phyloP scores from a whole-genome alignment of 768 basidiomycete species.

The Pulveroboletus sp. region DNA sequence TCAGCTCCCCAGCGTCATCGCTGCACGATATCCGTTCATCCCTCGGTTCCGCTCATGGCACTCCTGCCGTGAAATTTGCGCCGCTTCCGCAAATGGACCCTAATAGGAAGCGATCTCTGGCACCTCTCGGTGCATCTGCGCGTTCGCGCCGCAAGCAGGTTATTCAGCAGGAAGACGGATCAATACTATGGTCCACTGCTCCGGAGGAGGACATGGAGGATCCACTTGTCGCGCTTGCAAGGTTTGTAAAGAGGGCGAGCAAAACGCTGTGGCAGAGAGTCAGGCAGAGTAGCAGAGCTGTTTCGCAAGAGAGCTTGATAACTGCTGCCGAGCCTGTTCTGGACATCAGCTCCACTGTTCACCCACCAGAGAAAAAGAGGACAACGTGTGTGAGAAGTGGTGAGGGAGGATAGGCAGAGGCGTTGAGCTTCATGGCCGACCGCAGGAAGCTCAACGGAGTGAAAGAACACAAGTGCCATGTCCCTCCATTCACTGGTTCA shows the following conservation, averaged over 20 bases:
- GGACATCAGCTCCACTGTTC: conserved; percentile 25
- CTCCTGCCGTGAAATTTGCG: conserved; percentile 49
- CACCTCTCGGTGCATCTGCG: conserved; percentile 53
- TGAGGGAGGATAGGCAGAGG: conserved; percentile 6
- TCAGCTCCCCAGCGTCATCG: conserved; percentile 6
- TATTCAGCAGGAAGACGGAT: conserved; percentile 18
- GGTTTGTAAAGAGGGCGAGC: conserved; percentile 44
- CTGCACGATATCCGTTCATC: conserved; percentile 12
- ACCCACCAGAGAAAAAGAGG: conserved; percentile 2
- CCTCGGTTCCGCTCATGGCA: conserved; percentile 10
- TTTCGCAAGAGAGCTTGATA: conserved; percentile 9
- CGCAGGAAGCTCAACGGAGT: conserved; percentile 18
- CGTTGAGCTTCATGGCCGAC: conserved; percentile 23
- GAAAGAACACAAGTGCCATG: conserved; percentile 25
- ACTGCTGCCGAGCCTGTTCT: conserved; percentile 5
- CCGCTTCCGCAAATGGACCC: conserved; percentile 52
- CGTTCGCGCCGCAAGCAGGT: conserved; percentile 25
- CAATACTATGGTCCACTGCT: conserved; percentile 15
- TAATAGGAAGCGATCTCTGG: conserved; percentile 42
- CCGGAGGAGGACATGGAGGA: conserved; percentile 38
- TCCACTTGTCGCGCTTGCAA: conserved; percentile 46
- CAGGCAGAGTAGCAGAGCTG: conserved; percentile 32
- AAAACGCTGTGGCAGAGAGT: conserved; percentile 43
- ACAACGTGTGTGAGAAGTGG: not conserved
- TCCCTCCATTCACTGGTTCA: conserved; percentile 61